Conservation (phyloP, 495 filamentous ascomycete species). For the Penicillium lagena region DNA sequence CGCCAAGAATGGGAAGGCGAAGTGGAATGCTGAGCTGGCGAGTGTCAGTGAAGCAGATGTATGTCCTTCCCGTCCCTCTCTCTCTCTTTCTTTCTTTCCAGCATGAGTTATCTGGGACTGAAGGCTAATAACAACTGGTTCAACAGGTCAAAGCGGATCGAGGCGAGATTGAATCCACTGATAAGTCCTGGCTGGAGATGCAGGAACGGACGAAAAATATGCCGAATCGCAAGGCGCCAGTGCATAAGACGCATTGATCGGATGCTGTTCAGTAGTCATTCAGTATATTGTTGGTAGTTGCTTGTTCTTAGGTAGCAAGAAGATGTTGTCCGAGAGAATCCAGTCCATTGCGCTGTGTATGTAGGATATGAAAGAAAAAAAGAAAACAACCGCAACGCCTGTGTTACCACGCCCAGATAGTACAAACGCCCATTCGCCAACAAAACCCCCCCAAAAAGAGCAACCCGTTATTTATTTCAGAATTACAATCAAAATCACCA, state of each 20-base stretch:
- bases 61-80: slow-evolving; percentile 10
- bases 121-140: background rate
- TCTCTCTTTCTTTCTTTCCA: background rate
- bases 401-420: background rate
- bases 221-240: slow-evolving; percentile 12
- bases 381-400: background rate
- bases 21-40: slow-evolving; percentile 77
- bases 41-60: slow-evolving; percentile 77
- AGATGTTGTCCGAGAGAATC: background rate
- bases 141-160: slow-evolving; percentile 60
- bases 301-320: background rate
- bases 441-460: slow-evolving; percentile 6
- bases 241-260: slow-evolving; percentile 10
- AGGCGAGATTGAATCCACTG: slow-evolving; percentile 38
- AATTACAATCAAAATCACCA: slow-evolving; percentile 72
- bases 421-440: slow-evolving; percentile 21
- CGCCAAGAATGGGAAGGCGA: slow-evolving; percentile 65
- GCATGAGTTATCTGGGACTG: background rate
- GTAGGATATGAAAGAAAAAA: slow-evolving; percentile 4
- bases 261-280: background rate
- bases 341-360: too few species aligned
- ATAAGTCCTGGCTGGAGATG: slow-evolving; percentile 41
- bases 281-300: too few species aligned
- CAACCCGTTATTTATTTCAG: slow-evolving; percentile 57
- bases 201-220: slow-evolving; percentile 45